Base-by-base conservation (phyloP, 2,329 filamentous ascomycete genomes). In the Macrophomina phaseolina region DNA sequence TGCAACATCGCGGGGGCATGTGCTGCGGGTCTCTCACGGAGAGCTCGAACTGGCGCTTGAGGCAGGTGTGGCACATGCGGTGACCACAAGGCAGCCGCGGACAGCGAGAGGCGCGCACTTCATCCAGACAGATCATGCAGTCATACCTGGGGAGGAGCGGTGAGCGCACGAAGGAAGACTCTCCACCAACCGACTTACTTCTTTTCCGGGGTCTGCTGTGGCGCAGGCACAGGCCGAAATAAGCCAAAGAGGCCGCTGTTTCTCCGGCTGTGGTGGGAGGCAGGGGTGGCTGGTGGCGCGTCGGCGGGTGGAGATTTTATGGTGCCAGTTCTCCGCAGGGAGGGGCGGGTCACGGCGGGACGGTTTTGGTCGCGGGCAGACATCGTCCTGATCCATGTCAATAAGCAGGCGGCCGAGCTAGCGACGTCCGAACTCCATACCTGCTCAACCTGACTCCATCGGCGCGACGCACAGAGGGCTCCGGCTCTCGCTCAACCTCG, bases 1-100 rank as follows among this genome's bases (percentile, higher is more conserved):
- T 90, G 78, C 93, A 97, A 78, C 93, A 97, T 74, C 85, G 87
- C 0, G 93, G 93, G 18, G 93, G 92, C 92, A 97, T 96, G 71
- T 92, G 89, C 68, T 89, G 86, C 1, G 91, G 89, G 75, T 96
- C 91, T 49, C 85, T 89, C 69, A 94, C 83, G 11, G 92, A 95
- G 68, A 92, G 84, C 64, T 85, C 87, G 79, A 96, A 97, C 67
- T 88, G 85, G 60, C 88, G 87, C 76, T 88, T 90, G 48, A 97
- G 82, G 76, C 93, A 97, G 7, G 84, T 77, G 70, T 91, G 84
- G 78, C 93, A 97, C 90, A 94, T 93, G 69, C 88, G 87, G 77
- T 97, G 93, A 2, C 88, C 88, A 75, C 93, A 97, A 70, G 87
- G 86, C 42, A 97, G 85, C 76, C 89, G 91, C 45, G 89, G 89